Evolutionary conservation across 2,329 filamentous ascomycete species (phyloP).

Genomic region (Aspergillus sp.): DNA sequence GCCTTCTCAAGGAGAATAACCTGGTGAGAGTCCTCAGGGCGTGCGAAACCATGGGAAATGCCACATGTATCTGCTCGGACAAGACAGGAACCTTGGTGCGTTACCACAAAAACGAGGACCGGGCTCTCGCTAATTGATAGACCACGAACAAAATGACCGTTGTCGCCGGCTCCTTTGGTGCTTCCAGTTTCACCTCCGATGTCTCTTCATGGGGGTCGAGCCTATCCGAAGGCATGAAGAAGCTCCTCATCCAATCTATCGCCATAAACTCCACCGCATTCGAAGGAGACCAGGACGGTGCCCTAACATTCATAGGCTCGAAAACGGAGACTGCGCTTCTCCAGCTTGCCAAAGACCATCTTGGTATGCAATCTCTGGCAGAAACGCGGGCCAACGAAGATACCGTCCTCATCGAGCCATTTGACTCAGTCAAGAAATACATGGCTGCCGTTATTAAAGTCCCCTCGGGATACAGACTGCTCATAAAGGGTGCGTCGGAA

Average conservation of each 20-base stretch:
- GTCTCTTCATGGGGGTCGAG: slow-evolving; percentile 47
- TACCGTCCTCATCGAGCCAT: slow-evolving; percentile 54
- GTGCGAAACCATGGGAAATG: slow-evolving; percentile 65
- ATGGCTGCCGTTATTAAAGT: slow-evolving; percentile 65
- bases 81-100: slow-evolving; percentile 61
- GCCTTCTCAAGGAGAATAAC: slow-evolving; percentile 65
- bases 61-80: slow-evolving; percentile 64
- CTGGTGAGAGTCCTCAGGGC: slow-evolving; percentile 60
- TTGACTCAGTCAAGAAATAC: slow-evolving; percentile 68
- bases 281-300: slow-evolving; percentile 62
- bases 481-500: slow-evolving; percentile 55
- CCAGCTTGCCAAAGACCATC: slow-evolving; percentile 63
- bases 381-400: slow-evolving; percentile 65
- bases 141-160: slow-evolving; percentile 65
- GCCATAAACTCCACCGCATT: slow-evolving; percentile 70
- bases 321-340: slow-evolving; percentile 77
- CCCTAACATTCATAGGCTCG: slow-evolving; percentile 67
- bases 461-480: slow-evolving; percentile 51
- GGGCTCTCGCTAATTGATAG: no score
- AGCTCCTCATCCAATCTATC: slow-evolving; percentile 63
- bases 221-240: slow-evolving; percentile 54
- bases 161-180: slow-evolving; percentile 56
- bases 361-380: slow-evolving; percentile 63
- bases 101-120: no score
- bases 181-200: slow-evolving; percentile 53